These are phyloP conservation scores for Lentinus brumalis DNA, from an alignment of 768 basidiomycete species.

Conservation along the genomic window DNA sequence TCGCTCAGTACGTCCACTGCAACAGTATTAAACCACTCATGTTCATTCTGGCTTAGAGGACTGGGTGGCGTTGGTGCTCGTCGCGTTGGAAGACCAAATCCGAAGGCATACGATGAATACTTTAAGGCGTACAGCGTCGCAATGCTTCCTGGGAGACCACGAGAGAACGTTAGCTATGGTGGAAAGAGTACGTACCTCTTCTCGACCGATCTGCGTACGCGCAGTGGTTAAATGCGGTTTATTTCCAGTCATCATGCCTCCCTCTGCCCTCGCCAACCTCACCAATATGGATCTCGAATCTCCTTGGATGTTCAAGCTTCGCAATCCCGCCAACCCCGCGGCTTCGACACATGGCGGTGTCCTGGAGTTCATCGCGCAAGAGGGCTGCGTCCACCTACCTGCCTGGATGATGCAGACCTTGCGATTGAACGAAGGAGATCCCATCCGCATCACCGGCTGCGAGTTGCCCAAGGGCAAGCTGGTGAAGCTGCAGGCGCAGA, in stretches of 20 bases:
- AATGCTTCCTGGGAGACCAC: slow-evolving; percentile 83
- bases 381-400: slow-evolving; percentile 92
- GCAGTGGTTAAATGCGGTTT: slow-evolving; percentile 5
- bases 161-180: slow-evolving; percentile 93
- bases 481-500: slow-evolving; percentile 96
- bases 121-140: slow-evolving; percentile 94
- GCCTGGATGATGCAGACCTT: slow-evolving; percentile 99
- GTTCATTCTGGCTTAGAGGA: slow-evolving; percentile 41
- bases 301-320: slow-evolving; percentile 96
- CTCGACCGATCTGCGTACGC: slow-evolving; percentile 9
- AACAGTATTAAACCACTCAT: neutral
- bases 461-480: slow-evolving; percentile 91
- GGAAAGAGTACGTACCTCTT: slow-evolving; percentile 82
- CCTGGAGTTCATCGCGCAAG: slow-evolving; percentile 97
- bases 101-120: slow-evolving; percentile 87
- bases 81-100: slow-evolving; percentile 51
- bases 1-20: slow-evolving; percentile 53
- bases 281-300: slow-evolving; percentile 84
- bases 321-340: slow-evolving; percentile 84
- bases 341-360: slow-evolving; percentile 96
- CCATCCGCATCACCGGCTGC: slow-evolving; percentile 88
- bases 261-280: slow-evolving; percentile 87
- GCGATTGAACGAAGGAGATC: slow-evolving; percentile 90
- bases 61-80: slow-evolving; percentile 55
- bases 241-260: slow-evolving; percentile 90